Evolutionary conservation across 306 rosid species (phyloP), one percentile per base, ranked within the genome.

Genomic region (Malus orientalis): DNA sequence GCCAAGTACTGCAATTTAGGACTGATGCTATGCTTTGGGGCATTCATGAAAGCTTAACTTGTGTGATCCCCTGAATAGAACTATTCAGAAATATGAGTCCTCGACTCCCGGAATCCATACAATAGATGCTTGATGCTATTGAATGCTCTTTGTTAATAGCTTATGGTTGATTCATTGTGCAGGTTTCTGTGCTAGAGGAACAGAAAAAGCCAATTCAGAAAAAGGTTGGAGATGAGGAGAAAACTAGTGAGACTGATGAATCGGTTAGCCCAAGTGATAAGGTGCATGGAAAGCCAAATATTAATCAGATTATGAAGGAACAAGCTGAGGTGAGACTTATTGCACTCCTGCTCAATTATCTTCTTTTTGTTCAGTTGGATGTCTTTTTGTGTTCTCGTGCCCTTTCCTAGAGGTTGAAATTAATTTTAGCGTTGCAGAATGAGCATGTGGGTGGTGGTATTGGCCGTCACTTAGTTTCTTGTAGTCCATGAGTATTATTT

Each of bases 121-220:
- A 59, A 40, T 8, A 23, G 69, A 73, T 14, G 54, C 22, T 72
- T n/a, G 29, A 33, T 25, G n/a, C 47, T 72, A 19, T 23, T 4
- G 54, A 47, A 14, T 47, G 54, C 18, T 47, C 54, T 47, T 47
- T 47, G 54, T 47, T 47, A 14, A 47, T 4, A 64, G 74, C 45
- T 81, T 71, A 29, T 51, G 49, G 30, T 61, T n/a, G 49, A 14
- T 65, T 25, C 15, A 32, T 74, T 57, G 54, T 88, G 85, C 84
- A 96, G 99, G 87, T 96, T 86, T 91, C 88, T 54, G 91, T 81
- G 61, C 84, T 96, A 19, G 96, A 95, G 80, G 97, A 91, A 49
- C 93, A 89, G 82, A 96, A 83, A 69, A 89, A 40, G 78, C 57
- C n/a, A 44, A 87, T 32, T n/a, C 78, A 70, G 23, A 83, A 80